Conservation (phyloP, 2,329 filamentous ascomycete species). For the Pseudogymnoascus verrucosus region DNA sequence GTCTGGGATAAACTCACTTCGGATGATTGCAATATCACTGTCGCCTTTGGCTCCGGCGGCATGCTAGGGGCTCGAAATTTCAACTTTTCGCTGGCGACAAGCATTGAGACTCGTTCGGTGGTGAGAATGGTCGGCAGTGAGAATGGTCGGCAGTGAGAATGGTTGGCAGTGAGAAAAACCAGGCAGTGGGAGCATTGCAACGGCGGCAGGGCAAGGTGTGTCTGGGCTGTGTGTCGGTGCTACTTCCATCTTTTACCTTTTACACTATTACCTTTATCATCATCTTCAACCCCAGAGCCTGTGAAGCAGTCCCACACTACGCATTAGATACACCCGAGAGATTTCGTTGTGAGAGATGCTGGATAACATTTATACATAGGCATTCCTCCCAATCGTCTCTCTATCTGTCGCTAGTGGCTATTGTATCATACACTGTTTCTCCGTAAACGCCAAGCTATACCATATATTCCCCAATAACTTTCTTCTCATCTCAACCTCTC, state of each 20-base stretch:
- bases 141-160: background rate
- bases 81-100: background rate
- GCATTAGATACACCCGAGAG: background rate
- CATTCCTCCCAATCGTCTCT: background rate
- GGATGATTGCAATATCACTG: background rate
- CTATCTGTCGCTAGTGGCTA: background rate
- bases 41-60: background rate
- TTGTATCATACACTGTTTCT: constrained; percentile 9
- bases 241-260: background rate
- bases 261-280: background rate
- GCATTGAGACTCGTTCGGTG: background rate
- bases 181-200: background rate
- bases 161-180: background rate
- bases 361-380: background rate
- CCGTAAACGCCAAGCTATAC: background rate
- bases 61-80: background rate
- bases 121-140: background rate
- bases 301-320: background rate
- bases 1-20: background rate
- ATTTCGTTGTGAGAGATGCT: background rate
- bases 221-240: background rate
- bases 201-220: background rate
- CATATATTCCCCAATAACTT: constrained; percentile 13
- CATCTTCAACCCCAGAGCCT: background rate
- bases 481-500: constrained; percentile 11